These are phyloP conservation scores for Inga oerstediana DNA, from an alignment of 306 rosid genomes.

Conservation along the genomic window DNA sequence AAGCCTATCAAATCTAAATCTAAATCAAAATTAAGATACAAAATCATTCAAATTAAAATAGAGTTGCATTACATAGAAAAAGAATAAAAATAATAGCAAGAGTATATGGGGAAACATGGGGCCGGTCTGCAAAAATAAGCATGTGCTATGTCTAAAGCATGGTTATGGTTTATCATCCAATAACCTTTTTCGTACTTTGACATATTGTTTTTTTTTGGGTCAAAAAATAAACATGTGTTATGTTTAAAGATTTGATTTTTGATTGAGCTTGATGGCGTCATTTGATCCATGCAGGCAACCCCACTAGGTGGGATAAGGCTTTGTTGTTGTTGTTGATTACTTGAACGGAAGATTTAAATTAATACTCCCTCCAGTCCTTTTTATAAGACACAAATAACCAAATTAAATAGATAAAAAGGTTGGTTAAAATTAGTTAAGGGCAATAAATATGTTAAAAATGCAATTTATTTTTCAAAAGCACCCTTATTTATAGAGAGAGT, in stretches of 20 bases:
- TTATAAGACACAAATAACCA: too few relatives aligned
- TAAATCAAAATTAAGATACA: not conserved
- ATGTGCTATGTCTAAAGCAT: conserved; percentile 18
- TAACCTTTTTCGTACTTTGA: conserved; percentile 12
- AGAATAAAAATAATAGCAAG: not conserved
- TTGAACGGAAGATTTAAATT: not conserved
- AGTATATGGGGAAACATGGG: not conserved
- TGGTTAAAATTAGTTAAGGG: too few relatives aligned
- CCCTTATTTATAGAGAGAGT: too few relatives aligned
- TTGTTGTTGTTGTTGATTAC: not conserved
- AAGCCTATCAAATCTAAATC: not conserved
- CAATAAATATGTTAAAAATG: too few relatives aligned
- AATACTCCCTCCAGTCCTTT: too few relatives aligned
- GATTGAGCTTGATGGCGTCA: too few relatives aligned
- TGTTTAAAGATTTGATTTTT: too few relatives aligned
- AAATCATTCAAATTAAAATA: not conserved
- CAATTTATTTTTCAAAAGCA: too few relatives aligned
- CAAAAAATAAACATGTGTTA: too few relatives aligned
- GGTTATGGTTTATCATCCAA: conserved; percentile 16
- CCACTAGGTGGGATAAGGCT: too few relatives aligned
- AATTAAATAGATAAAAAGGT: too few relatives aligned
- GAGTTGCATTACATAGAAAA: not conserved
- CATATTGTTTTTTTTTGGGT: not conserved
- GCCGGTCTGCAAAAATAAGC: not conserved
- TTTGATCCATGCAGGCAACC: too few relatives aligned